Evolutionary conservation across 495 filamentous ascomycete species (phyloP).

Genomic region (Xylaria scruposa): DNA sequence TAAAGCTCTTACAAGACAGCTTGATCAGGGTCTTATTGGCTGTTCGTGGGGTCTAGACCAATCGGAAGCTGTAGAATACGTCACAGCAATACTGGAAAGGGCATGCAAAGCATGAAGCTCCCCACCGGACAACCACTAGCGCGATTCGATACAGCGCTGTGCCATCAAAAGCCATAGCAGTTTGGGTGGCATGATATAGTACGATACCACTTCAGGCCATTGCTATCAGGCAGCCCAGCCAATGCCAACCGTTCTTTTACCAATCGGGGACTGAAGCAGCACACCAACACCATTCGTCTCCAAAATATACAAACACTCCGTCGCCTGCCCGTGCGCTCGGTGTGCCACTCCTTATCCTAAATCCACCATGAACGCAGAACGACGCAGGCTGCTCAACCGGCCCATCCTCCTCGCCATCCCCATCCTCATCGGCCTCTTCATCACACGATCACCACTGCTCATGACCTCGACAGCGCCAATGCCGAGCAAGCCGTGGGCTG

Average conservation of each 20-base stretch:
- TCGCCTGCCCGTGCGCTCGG: background rate
- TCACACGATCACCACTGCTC: slow-evolving; percentile 50
- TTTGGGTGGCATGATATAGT: slow-evolving; percentile 19
- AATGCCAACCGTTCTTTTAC: slow-evolving; percentile 16
- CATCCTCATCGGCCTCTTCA: slow-evolving; percentile 46
- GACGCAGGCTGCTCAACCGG: slow-evolving; percentile 33
- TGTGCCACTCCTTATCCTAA: background rate
- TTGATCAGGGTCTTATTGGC: background rate
- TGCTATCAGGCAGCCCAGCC: slow-evolving; percentile 1
- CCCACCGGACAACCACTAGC: background rate
- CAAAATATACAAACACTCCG: slow-evolving; percentile 11
- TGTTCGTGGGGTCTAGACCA: background rate
- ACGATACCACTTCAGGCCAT: slow-evolving; percentile 17
- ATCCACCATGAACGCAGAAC: slow-evolving; percentile 24
- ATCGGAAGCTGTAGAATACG: slow-evolving; percentile 8
- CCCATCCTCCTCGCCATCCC: slow-evolving; percentile 44
- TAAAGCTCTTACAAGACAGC: background rate
- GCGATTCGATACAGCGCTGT: background rate
- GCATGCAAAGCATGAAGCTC: background rate
- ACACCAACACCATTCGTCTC: slow-evolving; percentile 10
- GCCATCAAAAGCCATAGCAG: background rate
- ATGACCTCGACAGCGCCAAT: slow-evolving; percentile 46
- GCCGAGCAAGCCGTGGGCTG: slow-evolving; percentile 53
- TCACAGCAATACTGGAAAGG: background rate
- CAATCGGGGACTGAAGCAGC: slow-evolving; percentile 21